These are phyloP conservation scores for Xylaria flabelliformis DNA, from an alignment of 495 filamentous ascomycete species.

Conservation along the genomic window DNA sequence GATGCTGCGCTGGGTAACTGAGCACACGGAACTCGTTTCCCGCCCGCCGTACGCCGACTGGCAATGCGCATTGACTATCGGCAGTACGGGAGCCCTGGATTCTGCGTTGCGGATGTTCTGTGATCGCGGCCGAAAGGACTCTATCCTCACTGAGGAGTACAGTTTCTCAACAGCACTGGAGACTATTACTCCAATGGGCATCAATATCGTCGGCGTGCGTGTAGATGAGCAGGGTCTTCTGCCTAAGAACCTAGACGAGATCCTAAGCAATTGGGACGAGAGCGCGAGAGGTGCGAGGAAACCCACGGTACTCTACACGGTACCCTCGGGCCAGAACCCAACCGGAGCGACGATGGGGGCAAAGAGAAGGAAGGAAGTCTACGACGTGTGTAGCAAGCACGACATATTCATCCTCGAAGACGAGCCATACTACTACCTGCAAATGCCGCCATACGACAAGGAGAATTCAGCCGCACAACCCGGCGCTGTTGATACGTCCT, in stretches of 20 bases:
- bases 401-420: conserved; percentile 91
- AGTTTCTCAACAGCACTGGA: conserved; percentile 85
- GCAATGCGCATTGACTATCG: conserved; percentile 75
- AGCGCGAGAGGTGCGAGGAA: conserved; percentile 63
- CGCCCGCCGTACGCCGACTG: conserved; percentile 84
- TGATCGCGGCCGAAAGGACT: conserved; percentile 68
- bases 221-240: conserved; percentile 83
- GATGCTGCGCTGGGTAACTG: conserved; percentile 84
- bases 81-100: conserved; percentile 80
- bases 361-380: conserved; percentile 71
- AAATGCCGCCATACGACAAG: conserved; percentile 80
- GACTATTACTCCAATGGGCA: conserved; percentile 77
- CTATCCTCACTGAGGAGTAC: conserved; percentile 82
- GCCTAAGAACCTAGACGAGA: conserved; percentile 67
- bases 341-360: conserved; percentile 81
- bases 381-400: conserved; percentile 78
- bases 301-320: conserved; percentile 80
- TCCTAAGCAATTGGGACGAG: conserved; percentile 72
- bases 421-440: conserved; percentile 96
- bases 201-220: conserved; percentile 71
- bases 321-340: conserved; percentile 90
- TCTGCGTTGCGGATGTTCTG: conserved; percentile 78
- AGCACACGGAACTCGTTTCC: conserved; percentile 86
- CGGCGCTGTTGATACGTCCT: conserved; percentile 26
- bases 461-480: conserved; percentile 39